phyloP scores from a whole-genome alignment of 1,139 yeast genomes.

The Saccharomyces hybrid region DNA sequence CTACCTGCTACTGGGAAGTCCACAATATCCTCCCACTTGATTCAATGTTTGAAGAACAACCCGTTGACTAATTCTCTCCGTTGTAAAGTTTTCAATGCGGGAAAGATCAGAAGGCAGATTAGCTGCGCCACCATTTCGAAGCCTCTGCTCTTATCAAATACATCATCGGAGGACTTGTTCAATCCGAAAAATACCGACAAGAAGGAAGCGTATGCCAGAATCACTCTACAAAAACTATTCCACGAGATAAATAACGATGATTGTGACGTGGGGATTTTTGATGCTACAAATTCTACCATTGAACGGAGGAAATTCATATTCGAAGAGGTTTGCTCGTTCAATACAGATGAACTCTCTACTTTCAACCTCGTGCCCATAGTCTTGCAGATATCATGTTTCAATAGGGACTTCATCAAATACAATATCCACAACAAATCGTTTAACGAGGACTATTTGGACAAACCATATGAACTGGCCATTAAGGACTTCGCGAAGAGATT shows the following conservation, averaged over 20 bases:
- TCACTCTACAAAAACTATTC: constrained; percentile 46
- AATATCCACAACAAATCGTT: constrained; percentile 58
- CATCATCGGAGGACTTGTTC: constrained; percentile 38
- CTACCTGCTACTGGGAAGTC: constrained; percentile 70
- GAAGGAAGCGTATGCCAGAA: constrained; percentile 53
- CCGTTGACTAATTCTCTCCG: constrained; percentile 20
- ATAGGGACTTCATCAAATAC: constrained; percentile 38
- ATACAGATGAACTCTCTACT: constrained; percentile 15
- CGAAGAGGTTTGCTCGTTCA: constrained; percentile 21
- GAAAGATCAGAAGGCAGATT: constrained; percentile 43
- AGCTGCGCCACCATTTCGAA: constrained; percentile 18
- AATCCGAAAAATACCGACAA: constrained; percentile 40
- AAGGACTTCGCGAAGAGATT: constrained; percentile 53
- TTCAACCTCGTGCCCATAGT: constrained; percentile 33
- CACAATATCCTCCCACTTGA: constrained; percentile 48
- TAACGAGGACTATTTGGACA: constrained; percentile 46
- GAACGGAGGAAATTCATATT: constrained; percentile 41
- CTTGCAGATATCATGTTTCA: constrained; percentile 41
- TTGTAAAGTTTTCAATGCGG: constrained; percentile 43
- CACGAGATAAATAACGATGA: constrained; percentile 37
- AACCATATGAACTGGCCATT: constrained; percentile 45
- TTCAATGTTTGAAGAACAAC: constrained; percentile 34
- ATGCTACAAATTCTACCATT: constrained; percentile 61
- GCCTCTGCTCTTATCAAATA: constrained; percentile 23
- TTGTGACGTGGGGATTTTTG: constrained; percentile 56